Base-by-base conservation (phyloP, 306 rosid species). In the Acacia crassicarpa region DNA sequence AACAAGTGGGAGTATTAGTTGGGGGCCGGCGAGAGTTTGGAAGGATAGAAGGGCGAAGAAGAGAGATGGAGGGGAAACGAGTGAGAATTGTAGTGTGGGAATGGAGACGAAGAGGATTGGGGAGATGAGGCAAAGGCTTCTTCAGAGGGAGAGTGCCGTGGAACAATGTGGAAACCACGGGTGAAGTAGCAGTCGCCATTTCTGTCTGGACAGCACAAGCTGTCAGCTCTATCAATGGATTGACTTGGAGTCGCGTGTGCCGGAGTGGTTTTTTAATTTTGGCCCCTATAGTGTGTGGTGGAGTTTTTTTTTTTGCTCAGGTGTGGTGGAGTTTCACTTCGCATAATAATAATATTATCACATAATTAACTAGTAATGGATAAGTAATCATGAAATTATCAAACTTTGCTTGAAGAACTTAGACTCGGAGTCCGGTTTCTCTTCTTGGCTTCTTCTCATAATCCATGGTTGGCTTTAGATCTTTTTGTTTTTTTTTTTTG, bases 81-180 rank as follows among this genome's bases (percentile, higher is more conserved):
- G 53, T 5, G 45, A 17, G 65, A 7, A 76, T 56, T 79, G 72
- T 51, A 15, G 35, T 82, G 78, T 71, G 41, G 5, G 22, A 11
- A 44, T 70, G 88, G 77, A 77, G 74, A 72, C 82, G 82, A n/a
- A 92, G 61, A 67, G 93, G 67, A 75, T 86, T 91, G 71, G 90
- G 63, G 23, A 87, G 78, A 12, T 65, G 61, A 51, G 78, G 40
- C 8, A 51, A 20, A 14, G 61, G 61, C 49, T 82, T 84, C 77
- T 82, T 83, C 89, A 35, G 91, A 53, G 25, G 77, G 51, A 10
- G 45, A 44, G 12, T 5, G 35, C 76, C 41, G 73, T 74, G 89
- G 92, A 81, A 85, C 87, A 67, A 45, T 14, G 94, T 69, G 73
- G 99, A 91, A 85, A 89, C 33, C 32, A 40, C 74, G 20, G 46